These are phyloP conservation scores for Paecilomyces formosus DNA, from an alignment of 2,329 filamentous ascomycete genomes.

Conservation along the genomic window DNA sequence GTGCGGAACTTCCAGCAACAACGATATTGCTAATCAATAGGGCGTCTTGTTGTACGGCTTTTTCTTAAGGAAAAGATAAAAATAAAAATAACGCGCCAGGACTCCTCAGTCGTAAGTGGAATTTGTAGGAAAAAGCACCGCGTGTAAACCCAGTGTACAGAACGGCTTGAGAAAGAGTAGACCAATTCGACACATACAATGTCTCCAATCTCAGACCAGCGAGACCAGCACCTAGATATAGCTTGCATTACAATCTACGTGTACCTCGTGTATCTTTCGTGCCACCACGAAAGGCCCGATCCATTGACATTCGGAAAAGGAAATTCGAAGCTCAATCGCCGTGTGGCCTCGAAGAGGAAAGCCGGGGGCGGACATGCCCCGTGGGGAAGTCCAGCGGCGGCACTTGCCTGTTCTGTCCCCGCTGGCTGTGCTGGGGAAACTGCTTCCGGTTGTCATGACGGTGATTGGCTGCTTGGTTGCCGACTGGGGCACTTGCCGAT, in stretches of 20 bases:
- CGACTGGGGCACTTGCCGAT: background rate
- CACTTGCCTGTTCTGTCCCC: background rate
- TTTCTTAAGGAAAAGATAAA: no score
- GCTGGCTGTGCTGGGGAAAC: background rate
- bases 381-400: background rate
- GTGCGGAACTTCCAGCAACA: no score
- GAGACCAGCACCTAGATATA: background rate
- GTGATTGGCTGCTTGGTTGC: background rate
- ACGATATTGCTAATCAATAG: no score
- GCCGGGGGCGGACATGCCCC: background rate
- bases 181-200: background rate
- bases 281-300: background rate
- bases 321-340: background rate
- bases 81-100: no score
- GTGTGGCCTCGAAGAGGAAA: background rate
- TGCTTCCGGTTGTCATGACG: background rate
- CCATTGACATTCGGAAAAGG: background rate
- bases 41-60: no score
- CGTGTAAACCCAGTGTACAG: no score
- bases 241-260: background rate
- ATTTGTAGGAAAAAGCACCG: background rate
- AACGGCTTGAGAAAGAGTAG: background rate
- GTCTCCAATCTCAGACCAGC: background rate
- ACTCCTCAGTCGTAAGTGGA: no score
- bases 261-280: background rate